Conservation (phyloP, 2,329 filamentous ascomycete genomes). For the Xylariales sp. region DNA sequence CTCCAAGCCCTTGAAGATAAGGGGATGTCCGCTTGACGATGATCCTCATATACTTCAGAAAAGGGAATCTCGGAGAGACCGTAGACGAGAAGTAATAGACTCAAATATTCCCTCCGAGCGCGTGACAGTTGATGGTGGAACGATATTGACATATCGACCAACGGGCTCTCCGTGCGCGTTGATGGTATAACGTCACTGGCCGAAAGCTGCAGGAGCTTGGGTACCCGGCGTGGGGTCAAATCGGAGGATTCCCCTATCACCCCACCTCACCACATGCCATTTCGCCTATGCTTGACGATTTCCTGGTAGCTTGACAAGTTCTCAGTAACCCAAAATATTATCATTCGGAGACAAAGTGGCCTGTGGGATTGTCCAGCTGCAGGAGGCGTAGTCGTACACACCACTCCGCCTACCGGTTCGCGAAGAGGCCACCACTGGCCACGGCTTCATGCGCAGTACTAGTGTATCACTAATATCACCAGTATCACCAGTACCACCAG, state of each 20-base stretch:
- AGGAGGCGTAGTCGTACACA: no score
- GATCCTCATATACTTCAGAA: no score
- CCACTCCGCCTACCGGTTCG: slow-evolving; percentile 5
- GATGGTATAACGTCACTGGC: not conserved
- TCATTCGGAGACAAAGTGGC: slow-evolving; percentile 4
- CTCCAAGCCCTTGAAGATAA: no score
- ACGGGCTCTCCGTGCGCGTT: not conserved
- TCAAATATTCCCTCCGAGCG: not conserved
- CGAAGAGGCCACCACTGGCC: slow-evolving; percentile 1
- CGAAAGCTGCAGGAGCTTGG: not conserved
- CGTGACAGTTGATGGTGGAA: slow-evolving; percentile 7
- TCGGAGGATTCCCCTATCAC: slow-evolving; percentile 1
- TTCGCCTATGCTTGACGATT: no score
- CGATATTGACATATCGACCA: slow-evolving; percentile 8
- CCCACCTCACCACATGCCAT: no score
- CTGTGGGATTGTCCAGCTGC: slow-evolving; percentile 8
- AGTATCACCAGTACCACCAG: no score
- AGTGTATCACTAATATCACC: no score
- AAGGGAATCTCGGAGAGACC: no score
- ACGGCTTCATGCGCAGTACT: no score
- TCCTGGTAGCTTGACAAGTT: no score
- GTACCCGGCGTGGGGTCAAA: slow-evolving; percentile 4
- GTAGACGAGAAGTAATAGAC: no score
- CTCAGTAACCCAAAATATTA: slow-evolving; percentile 2
- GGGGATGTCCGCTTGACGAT: no score